Base-by-base conservation (phyloP, 306 rosid genomes). In the Betula pendula region DNA sequence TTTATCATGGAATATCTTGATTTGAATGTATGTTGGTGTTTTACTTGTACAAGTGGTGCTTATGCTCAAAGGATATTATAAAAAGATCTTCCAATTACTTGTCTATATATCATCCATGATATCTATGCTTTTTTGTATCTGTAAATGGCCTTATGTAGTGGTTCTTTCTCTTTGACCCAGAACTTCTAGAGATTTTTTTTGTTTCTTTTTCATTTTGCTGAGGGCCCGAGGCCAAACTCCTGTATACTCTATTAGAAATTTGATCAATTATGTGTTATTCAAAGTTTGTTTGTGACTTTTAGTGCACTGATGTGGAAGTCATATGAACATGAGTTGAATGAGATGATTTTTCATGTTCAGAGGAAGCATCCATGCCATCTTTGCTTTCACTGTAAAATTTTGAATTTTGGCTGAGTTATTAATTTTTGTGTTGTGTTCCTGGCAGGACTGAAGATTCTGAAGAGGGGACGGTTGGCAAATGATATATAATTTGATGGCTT, bases 391-490 rank as follows among this genome's bases (percentile, higher is more conserved):
- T 65, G 25, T 19, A 65, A 65, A 65, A 8, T 65, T 16, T 63
- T 43, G 44, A 63, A 16, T 63, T 60, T 33, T 62, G 69, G 45
- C 20, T 19, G 1, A 5, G 45, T 5, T 17, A 63, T 65, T 65
- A 65, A 5, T 29, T 29, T 66, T 66, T 66, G 70, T 35, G 44
- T n/a, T 44, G 2, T n/a, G 9, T 35, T n/a, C 15, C n/a, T 4
- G 48, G 70, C 70, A 66, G 70, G 48, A 38, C 48, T 66, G 70
- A 66, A 27, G 70, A 38, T 66, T 35, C 29, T 44, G 49, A 10
- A 19, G 70, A 9, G 15, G 70, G 70, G n/a, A 66, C 16, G 13
- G 49, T 19, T 66, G 68, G 48, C 70, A 35, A 12, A 66, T n/a
- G 70, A 19, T 66, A 2, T 63, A 8, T 63, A 66, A 35, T 19